A percentile compares a stretch with the other conserved stretches of the same genome.
phyloP scores from a whole-genome alignment of 202 grass and related monocot genomes.

The Zoysia matrella region DNA sequence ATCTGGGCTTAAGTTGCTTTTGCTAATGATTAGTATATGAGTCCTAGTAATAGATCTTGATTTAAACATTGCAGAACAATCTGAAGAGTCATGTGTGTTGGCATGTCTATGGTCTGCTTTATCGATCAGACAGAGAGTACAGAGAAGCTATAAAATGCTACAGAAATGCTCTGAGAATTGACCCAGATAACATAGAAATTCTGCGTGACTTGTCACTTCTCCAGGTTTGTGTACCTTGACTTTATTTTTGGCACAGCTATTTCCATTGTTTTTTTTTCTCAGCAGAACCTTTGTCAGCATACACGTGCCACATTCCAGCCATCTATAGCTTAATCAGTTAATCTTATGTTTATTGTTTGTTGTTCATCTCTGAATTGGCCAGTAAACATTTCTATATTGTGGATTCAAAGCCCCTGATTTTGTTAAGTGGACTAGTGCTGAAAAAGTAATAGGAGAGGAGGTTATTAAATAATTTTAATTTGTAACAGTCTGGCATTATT shows the following conservation, averaged over 20 bases:
- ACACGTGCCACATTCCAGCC: neutral
- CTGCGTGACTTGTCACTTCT: slow-evolving; percentile 94
- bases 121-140: slow-evolving; percentile 98
- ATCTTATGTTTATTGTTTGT: slow-evolving; percentile 31
- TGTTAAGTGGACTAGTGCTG: neutral
- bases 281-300: neutral
- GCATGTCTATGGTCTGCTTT: slow-evolving; percentile 99
- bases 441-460: slow-evolving; percentile 2
- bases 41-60: neutral
- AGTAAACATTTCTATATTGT: slow-evolving; percentile 6
- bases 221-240: slow-evolving; percentile 66
- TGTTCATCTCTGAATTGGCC: slow-evolving; percentile 29
- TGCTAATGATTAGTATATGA: slow-evolving; percentile 1
- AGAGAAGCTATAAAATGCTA: slow-evolving; percentile 99
- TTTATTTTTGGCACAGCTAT: slow-evolving; percentile 3
- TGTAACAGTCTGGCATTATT: slow-evolving; percentile 27
- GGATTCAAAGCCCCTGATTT: slow-evolving; percentile 23
- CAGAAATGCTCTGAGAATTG: slow-evolving; percentile 98
- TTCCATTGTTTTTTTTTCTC: neutral
- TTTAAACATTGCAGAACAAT: slow-evolving; percentile 76
- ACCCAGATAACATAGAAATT: slow-evolving; percentile 99
- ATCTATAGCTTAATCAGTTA: neutral
- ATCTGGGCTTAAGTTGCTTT: slow-evolving; percentile 33
- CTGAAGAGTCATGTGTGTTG: slow-evolving; percentile 99
- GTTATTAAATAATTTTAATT: neutral